Evolutionary conservation across 306 rosid species (phyloP).

Genomic region (Acmispon strigosus): DNA sequence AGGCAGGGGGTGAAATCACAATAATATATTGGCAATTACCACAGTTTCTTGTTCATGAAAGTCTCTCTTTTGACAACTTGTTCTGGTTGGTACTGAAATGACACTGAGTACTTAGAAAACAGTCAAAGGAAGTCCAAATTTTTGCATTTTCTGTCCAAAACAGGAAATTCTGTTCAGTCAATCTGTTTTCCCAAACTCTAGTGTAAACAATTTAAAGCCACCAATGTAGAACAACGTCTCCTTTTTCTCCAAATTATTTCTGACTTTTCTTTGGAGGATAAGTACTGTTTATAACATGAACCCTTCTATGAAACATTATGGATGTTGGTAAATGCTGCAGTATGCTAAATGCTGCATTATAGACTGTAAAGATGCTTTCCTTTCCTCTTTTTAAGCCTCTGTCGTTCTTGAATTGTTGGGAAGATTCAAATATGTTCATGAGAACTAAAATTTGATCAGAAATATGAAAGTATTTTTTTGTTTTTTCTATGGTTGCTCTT

Average conservation of each 20-base stretch:
- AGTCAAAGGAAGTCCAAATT: background rate
- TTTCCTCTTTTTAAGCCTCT: too few relatives aligned
- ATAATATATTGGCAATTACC: background rate
- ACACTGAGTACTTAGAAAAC: background rate
- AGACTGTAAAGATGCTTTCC: too few relatives aligned
- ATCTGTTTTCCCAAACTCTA: slow-evolving; percentile 30
- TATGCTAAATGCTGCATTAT: too few relatives aligned
- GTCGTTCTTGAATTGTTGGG: too few relatives aligned
- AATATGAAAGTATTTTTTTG: too few relatives aligned
- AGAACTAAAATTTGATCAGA: too few relatives aligned
- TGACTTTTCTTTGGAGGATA: background rate
- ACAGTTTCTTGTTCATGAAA: background rate
- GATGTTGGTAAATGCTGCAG: too few relatives aligned
- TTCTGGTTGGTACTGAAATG: background rate
- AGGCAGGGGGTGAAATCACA: background rate
- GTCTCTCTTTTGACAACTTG: background rate
- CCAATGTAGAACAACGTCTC: background rate
- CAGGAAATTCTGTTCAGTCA: slow-evolving; percentile 12
- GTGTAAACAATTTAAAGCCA: slow-evolving; percentile 22
- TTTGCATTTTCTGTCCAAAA: background rate
- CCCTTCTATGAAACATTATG: slow-evolving; percentile 48
- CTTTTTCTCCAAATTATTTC: background rate
- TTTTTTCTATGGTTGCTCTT: too few relatives aligned
- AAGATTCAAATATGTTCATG: too few relatives aligned
- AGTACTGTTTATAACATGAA: slow-evolving; percentile 25